Percentiles rank a stretch among this genome's conserved stretches.
Conservation (phyloP, 495 filamentous ascomycete species). For the Cryomyces minteri region DNA sequence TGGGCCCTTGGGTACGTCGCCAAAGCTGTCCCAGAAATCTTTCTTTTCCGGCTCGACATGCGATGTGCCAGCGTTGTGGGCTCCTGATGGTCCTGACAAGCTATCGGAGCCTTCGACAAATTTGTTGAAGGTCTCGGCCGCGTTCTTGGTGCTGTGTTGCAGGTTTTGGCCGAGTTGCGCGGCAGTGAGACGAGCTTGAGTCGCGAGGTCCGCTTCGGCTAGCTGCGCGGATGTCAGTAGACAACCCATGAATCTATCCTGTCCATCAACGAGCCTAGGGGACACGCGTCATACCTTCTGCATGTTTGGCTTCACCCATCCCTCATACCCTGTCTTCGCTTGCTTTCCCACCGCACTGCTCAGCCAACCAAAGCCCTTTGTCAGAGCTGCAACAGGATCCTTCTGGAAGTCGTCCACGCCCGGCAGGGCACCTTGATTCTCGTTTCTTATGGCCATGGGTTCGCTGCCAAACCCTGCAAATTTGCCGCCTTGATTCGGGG, state of each 20-base stretch:
- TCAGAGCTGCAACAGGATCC: constrained; percentile 75
- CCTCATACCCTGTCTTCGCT: constrained; percentile 76
- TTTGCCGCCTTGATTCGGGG: constrained; percentile 82
- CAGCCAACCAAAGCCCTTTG: constrained; percentile 91
- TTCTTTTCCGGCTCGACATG: constrained; percentile 41
- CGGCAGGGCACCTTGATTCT: constrained; percentile 25
- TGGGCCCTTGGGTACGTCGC: constrained; percentile 14
- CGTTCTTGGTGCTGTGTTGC: constrained; percentile 18
- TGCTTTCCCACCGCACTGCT: constrained; percentile 65
- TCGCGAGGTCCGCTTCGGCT: constrained; percentile 71
- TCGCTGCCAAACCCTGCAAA: constrained; percentile 78
- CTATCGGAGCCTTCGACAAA: constrained; percentile 56
- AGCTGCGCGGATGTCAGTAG: constrained; percentile 28
- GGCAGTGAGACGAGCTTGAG: constrained; percentile 59
- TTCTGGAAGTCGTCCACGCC: constrained; percentile 71
- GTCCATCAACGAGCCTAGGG: background rate
- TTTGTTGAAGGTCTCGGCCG: constrained; percentile 38
- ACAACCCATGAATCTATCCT: background rate
- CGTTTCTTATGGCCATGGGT: constrained; percentile 22
- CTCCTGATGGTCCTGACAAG: background rate
- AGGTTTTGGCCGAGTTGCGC: constrained; percentile 42
- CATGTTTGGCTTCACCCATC: constrained; percentile 78
- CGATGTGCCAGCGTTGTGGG: too few species aligned
- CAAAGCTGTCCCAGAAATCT: constrained; percentile 43
- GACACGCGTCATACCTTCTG: constrained; percentile 40